phyloP scores from a whole-genome alignment of 345 rosid species.

The Raphanus raphanistrum region DNA sequence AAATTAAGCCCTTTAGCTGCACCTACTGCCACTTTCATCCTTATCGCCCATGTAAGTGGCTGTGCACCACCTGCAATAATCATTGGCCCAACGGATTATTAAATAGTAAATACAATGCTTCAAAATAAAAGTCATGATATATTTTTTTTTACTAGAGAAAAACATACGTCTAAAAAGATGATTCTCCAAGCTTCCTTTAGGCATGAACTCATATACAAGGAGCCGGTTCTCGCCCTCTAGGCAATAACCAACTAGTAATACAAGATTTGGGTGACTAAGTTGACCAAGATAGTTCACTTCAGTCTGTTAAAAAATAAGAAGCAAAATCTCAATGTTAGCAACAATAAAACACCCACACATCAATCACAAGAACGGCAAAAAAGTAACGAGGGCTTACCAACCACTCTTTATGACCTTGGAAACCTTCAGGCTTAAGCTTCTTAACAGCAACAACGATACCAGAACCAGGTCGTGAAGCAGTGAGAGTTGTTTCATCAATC shows the following conservation, averaged over 20 bases:
- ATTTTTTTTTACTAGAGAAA: neutral
- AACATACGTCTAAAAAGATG: slow-evolving; percentile 55
- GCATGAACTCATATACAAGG: slow-evolving; percentile 90
- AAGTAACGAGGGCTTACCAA: slow-evolving; percentile 47
- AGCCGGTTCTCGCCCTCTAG: slow-evolving; percentile 80
- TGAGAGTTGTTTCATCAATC: slow-evolving; percentile 69
- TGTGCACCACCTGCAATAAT: slow-evolving; percentile 69
- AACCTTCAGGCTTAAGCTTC: slow-evolving; percentile 93
- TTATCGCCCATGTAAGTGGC: slow-evolving; percentile 87
- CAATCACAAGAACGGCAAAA: neutral
- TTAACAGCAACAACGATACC: slow-evolving; percentile 97
- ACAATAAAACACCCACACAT: neutral
- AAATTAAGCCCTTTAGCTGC: slow-evolving; percentile 94
- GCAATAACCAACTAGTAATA: slow-evolving; percentile 84
- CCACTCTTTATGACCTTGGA: slow-evolving; percentile 99
- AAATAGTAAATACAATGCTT: neutral
- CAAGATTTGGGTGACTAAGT: slow-evolving; percentile 90
- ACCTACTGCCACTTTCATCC: slow-evolving; percentile 92
- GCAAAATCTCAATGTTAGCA: neutral
- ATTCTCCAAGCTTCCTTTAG: slow-evolving; percentile 96
- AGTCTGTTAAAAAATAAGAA: slow-evolving; percentile 55
- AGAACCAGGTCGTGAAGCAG: slow-evolving; percentile 78
- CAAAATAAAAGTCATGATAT: neutral
- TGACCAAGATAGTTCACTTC: slow-evolving; percentile 96
- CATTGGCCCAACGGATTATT: neutral